Conservation (phyloP, 805 yeast genomes). For the Saturnispora silvae region DNA sequence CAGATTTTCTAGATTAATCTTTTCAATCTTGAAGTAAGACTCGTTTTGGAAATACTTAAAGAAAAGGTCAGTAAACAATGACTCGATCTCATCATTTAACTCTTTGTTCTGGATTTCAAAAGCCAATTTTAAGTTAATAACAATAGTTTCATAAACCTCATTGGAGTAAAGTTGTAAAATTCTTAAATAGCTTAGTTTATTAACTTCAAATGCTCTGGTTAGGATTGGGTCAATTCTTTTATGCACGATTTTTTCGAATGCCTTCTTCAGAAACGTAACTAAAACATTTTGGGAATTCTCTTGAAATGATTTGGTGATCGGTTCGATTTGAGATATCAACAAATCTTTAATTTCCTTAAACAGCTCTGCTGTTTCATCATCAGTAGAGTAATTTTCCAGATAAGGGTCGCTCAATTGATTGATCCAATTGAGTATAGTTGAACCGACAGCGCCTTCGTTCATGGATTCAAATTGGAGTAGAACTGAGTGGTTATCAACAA, state of each 20-base stretch:
- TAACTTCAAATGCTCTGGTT: slow-evolving; percentile 49
- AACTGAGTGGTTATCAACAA: slow-evolving; percentile 68
- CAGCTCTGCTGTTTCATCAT: slow-evolving; percentile 39
- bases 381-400: slow-evolving; percentile 36
- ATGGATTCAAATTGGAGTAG: slow-evolving; percentile 38
- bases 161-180: slow-evolving; percentile 58
- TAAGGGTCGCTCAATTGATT: slow-evolving; percentile 48
- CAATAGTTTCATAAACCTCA: slow-evolving; percentile 41
- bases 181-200: slow-evolving; percentile 66
- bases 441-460: slow-evolving; percentile 10
- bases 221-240: slow-evolving; percentile 47
- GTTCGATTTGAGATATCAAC: slow-evolving; percentile 60
- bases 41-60: slow-evolving; percentile 55
- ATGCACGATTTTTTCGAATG: slow-evolving; percentile 63
- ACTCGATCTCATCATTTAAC: slow-evolving; percentile 48
- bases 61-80: slow-evolving; percentile 62
- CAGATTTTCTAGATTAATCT: slow-evolving; percentile 49
- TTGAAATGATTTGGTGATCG: slow-evolving; percentile 60
- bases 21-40: slow-evolving; percentile 62
- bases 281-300: slow-evolving; percentile 52
- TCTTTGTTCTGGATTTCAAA: slow-evolving; percentile 39
- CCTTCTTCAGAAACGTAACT: slow-evolving; percentile 58
- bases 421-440: slow-evolving; percentile 40
- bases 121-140: slow-evolving; percentile 54
- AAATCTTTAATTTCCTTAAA: slow-evolving; percentile 48